A percentile compares a stretch with the other conserved stretches of the same genome.
Evolutionary conservation across 257 asterid species (phyloP).

Genomic region (Przewalskia tangutica): DNA sequence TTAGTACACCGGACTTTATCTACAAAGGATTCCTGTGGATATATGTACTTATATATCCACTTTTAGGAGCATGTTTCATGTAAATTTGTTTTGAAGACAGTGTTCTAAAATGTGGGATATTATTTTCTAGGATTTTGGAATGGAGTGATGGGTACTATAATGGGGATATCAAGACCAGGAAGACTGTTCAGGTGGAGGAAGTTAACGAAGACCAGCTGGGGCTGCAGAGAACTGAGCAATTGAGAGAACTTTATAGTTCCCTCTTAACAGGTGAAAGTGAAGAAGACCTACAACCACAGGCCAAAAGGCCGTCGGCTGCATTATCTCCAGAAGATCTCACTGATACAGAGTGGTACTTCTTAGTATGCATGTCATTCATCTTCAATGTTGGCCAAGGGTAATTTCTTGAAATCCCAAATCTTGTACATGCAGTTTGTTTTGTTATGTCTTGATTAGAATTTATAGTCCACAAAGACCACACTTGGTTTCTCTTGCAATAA

Average conservation of each 20-base stretch:
- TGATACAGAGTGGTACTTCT: conserved; percentile 89
- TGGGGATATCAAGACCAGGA: conserved; percentile 91
- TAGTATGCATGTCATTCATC: conserved; percentile 92
- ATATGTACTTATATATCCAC: background rate
- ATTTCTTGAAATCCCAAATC: background rate
- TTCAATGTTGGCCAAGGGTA: conserved; percentile 83
- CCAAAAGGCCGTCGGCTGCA: conserved; percentile 71
- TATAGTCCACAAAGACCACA: background rate
- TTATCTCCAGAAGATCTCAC: conserved; percentile 96
- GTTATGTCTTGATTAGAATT: background rate
- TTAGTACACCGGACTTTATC: background rate
- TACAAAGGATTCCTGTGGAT: background rate
- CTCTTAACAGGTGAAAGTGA: conserved; percentile 50
- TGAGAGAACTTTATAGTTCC: conserved; percentile 69
- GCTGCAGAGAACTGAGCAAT: conserved; percentile 69
- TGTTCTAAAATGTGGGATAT: background rate
- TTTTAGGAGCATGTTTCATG: background rate
- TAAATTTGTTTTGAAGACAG: background rate
- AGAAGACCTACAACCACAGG: conserved; percentile 25
- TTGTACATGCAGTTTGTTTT: background rate
- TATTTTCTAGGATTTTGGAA: conserved; percentile 43
- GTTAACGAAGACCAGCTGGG: conserved; percentile 48
- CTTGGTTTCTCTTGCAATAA: background rate
- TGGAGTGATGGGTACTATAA: conserved; percentile 94
- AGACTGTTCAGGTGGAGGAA: conserved; percentile 63